Percentiles rank a stretch among this genome's conserved stretches.
phyloP scores from a whole-genome alignment of 192 early-diverging fungal genomes.

The Chytriomyces sp. region DNA sequence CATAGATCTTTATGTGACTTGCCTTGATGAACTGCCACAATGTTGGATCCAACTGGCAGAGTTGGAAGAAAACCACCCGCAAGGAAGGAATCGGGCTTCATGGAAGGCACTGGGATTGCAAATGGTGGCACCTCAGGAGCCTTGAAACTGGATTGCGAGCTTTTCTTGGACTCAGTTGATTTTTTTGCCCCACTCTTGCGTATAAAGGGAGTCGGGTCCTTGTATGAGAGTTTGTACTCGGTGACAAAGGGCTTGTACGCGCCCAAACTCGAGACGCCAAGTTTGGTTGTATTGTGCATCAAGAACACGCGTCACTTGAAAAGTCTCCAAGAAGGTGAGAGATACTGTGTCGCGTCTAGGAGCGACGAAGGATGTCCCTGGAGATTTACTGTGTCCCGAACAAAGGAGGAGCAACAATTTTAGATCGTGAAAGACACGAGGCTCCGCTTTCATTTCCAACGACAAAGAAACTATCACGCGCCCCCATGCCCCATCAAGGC shows the following conservation, averaged over 20 bases:
- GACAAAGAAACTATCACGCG: too few species aligned
- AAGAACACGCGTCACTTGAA: too few species aligned
- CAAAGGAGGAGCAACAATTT: too few species aligned
- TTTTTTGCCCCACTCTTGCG: slow-evolving; percentile 3
- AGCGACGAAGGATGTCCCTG: too few species aligned
- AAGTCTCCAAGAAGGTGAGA: too few species aligned
- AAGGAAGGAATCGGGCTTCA: background rate
- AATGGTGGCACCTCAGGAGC: background rate
- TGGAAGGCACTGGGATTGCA: background rate
- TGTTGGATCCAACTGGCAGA: slow-evolving; percentile 1
- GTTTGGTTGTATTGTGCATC: background rate
- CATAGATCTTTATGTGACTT: slow-evolving; percentile 9
- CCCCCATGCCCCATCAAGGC: too few species aligned
- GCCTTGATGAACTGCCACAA: background rate
- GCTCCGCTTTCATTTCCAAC: too few species aligned
- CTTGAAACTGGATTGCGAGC: background rate
- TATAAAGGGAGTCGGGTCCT: slow-evolving; percentile 29
- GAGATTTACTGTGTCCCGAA: too few species aligned
- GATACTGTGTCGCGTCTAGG: too few species aligned
- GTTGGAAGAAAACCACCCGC: background rate
- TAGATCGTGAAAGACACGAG: too few species aligned
- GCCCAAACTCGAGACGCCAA: slow-evolving; percentile 56
- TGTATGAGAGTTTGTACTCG: slow-evolving; percentile 41
- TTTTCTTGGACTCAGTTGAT: too few species aligned
- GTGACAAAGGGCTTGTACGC: slow-evolving; percentile 45